These are phyloP conservation scores for Fusarium algeriense DNA, from an alignment of 2,329 filamentous ascomycete species.

Conservation along the genomic window DNA sequence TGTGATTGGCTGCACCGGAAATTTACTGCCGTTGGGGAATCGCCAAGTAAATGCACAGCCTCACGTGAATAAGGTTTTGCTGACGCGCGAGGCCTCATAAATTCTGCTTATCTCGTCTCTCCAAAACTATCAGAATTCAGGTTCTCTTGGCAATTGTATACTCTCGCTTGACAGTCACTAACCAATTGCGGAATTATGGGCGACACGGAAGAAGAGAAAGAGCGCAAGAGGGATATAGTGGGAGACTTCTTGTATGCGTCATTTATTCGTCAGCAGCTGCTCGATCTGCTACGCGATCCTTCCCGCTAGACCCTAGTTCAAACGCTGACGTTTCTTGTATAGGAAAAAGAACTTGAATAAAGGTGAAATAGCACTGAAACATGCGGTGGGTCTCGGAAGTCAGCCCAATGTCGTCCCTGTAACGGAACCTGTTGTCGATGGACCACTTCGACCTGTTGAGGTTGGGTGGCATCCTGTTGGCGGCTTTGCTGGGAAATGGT, in stretches of 20 bases:
- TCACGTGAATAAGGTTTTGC: constrained; percentile 27
- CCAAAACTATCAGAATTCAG: neutral
- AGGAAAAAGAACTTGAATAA: constrained; percentile 52
- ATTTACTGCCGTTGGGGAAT: neutral
- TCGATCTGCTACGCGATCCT: neutral
- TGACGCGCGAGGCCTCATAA: constrained; percentile 20
- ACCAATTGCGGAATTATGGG: constrained; percentile 3
- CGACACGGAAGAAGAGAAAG: constrained; percentile 28
- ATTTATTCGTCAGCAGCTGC: constrained; percentile 22
- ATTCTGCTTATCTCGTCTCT: neutral
- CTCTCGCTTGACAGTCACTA: neutral
- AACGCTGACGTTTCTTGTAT: constrained; percentile 11
- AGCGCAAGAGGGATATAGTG: constrained; percentile 51
- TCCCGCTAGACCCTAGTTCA: neutral
- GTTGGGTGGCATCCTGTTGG: constrained; percentile 71
- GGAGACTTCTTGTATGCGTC: constrained; percentile 51
- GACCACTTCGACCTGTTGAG: constrained; percentile 56
- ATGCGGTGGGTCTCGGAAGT: constrained; percentile 51
- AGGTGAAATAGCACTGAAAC: constrained; percentile 53
- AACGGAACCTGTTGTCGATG: constrained; percentile 47
- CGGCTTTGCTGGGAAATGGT: constrained; percentile 68
- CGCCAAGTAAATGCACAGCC: constrained; percentile 20
- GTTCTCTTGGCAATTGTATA: too few relatives aligned
- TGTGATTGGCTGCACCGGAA: constrained; percentile 21
- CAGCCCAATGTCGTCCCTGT: constrained; percentile 51